Evolutionary conservation across 2,329 filamentous ascomycete genomes (phyloP), one percentile per base, ranked within the genome.

Genomic region (Colletotrichum caudatum): DNA sequence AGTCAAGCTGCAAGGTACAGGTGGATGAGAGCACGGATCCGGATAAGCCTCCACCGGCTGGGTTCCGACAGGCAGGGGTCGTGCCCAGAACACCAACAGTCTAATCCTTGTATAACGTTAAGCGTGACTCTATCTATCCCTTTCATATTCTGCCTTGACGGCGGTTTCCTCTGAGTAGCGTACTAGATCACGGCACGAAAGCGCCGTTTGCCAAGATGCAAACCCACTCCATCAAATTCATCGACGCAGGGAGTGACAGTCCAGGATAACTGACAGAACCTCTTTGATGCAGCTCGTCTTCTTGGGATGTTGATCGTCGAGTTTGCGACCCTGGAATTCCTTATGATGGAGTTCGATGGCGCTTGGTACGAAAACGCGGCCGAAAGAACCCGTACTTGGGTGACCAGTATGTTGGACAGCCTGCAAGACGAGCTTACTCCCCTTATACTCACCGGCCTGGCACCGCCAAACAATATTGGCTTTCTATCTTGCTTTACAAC

Each of bases 171-270:
- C 35, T 37, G 35, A 8, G 9, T 37, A 8, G 35, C 35, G 35
- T 5, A 37, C 5, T 9, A 11, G 35, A 11, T 11, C 35, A 9
- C 35, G 35, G 35, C 35, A 37, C 35, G 8, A 8, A 11, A 37
- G 35, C 35, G 35, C 35, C 35, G 35, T 37, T 37, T 37, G 35
- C 35, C 35, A 37, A 37, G 35, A 37, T 37, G 9, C 9, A 37
- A 37, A 37, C 35, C 35, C 35, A 37, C 5, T 37, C 35, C 35
- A 37, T 37, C 35, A 37, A 37, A 9, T 37, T 44, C 41, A 18
- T 18, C 7, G 2, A 18, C 2, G n/a, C 20, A 64, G 12, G 37
- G 75, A 37, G 74, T 74, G 44, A 33, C 35, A 16, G n/a, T 59
- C 44, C 44, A 59, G 6, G 8, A 5, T n/a, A 66, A 66, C 23